Base-by-base conservation (phyloP, 306 rosid genomes). In the Styphnolobium japonicum region DNA sequence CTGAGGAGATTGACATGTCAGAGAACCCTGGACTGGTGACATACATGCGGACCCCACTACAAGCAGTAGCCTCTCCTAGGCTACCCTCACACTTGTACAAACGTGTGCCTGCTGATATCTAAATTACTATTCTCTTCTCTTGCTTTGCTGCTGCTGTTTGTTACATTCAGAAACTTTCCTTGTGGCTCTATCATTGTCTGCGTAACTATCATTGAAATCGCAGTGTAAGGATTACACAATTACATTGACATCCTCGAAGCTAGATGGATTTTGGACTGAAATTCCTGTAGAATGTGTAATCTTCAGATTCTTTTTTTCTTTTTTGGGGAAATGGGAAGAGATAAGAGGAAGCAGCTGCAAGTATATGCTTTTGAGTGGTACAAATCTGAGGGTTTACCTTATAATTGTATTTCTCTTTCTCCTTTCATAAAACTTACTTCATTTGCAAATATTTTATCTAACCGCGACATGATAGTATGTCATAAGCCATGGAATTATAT, bases 11-110 rank as follows among this genome's bases (percentile, higher is more conserved):
- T 57, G 97, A 94, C 87, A 71, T 92, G 93, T 60, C 89, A 0
- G 98, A 94, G 77, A 94, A 71, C 60, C 97, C 98, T 2, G 95
- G 98, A 2, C 0, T 88, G 68, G 97, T 92, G 8, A 85, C 98
- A n/a, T 94, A 82, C 71, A 94, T 94, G 97, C 81, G 83, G 52
- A 85, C 87, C 4, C 93, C 97, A 3, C n/a, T 94, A 6, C 84
- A 85, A 33, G 97, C 86, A 12, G 81, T 89, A 81, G 79, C 97
- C 10, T 78, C 91, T 61, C 97, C 97, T 0, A 89, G 97, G 88
- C 71, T 94, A 2, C 90, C 93, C 18, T 85, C 97, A 1, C 77
- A 85, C 27, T 73, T 92, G 83, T 88, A 92, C 76, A 91, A 89
- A 81, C 92, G 93, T 10, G 83, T 85, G 77, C 86, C 85, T 5